Conservation (phyloP, 768 basidiomycete species). For the Filobasidium floriforme region DNA sequence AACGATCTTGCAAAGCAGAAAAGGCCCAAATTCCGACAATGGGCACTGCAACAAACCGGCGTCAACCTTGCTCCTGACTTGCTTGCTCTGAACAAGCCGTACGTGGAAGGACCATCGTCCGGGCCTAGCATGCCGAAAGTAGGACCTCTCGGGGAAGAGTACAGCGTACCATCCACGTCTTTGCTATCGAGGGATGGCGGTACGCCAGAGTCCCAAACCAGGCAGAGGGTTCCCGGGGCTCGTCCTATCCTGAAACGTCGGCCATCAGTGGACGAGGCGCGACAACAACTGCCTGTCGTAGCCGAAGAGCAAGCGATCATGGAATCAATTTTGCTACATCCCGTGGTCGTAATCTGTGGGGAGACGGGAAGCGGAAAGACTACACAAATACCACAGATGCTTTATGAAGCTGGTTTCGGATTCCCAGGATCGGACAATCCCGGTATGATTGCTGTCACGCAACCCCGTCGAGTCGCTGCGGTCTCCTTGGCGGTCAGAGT, state of each 20-base stretch:
- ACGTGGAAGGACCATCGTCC: constrained; percentile 23
- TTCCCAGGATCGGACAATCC: constrained; percentile 78
- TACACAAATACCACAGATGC: constrained; percentile 93
- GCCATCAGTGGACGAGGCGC: constrained; percentile 63
- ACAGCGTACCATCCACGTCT: constrained; percentile 60
- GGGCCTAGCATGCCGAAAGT: constrained; percentile 50
- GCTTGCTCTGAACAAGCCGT: constrained; percentile 19
- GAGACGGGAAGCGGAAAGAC: constrained; percentile 99
- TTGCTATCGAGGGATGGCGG: constrained; percentile 46
- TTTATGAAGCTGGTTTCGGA: constrained; percentile 96
- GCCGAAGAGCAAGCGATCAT: constrained; percentile 91
- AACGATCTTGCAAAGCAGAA: constrained; percentile 30
- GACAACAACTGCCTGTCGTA: constrained; percentile 76
- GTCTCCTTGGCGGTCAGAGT: constrained; percentile 93
- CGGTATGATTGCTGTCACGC: constrained; percentile 95
- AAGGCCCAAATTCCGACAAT: constrained; percentile 66
- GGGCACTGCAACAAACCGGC: constrained; percentile 72
- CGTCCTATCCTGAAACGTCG: constrained; percentile 54
- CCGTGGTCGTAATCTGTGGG: constrained; percentile 78
- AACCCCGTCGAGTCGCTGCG: constrained; percentile 93
- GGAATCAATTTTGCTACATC: constrained; percentile 78
- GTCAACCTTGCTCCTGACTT: constrained; percentile 33
- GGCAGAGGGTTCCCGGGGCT: neutral
- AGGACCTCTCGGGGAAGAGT: constrained; percentile 71
- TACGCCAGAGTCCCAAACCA: constrained; percentile 18